Evolutionary conservation across 805 yeast genomes (phyloP).

Genomic region (Isabelozyma pseudorhagii): DNA sequence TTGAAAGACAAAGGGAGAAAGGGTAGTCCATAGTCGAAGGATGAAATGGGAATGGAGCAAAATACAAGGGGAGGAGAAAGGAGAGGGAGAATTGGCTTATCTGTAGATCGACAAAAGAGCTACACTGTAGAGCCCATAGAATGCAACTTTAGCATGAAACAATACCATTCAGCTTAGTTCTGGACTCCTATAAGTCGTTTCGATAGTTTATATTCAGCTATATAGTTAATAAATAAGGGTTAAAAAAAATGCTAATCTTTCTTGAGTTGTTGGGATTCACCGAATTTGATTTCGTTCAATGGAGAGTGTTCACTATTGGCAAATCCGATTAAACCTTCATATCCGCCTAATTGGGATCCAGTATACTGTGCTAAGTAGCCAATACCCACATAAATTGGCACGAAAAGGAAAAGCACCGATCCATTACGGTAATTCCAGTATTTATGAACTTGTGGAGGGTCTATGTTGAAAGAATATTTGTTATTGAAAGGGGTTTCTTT

Average conservation of each 20-base stretch:
- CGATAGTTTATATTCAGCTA: not conserved
- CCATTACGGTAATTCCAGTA: constrained; percentile 42
- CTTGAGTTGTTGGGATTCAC: constrained; percentile 28
- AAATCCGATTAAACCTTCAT: constrained; percentile 27
- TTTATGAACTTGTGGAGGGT: constrained; percentile 44
- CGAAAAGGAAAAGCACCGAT: constrained; percentile 32
- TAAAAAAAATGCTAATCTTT: not conserved
- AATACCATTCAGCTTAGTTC: too few species aligned
- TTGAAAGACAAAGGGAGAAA: not conserved
- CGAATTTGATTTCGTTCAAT: constrained; percentile 32
- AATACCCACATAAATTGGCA: constrained; percentile 33
- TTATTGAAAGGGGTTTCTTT: constrained; percentile 35
- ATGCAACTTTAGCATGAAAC: too few species aligned
- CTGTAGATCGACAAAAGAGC: too few species aligned
- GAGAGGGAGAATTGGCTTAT: too few species aligned
- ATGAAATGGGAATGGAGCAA: too few species aligned
- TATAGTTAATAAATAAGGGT: too few species aligned
- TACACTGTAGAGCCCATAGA: too few species aligned
- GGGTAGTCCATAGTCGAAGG: too few species aligned
- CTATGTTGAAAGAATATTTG: constrained; percentile 38
- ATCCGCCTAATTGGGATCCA: constrained; percentile 27
- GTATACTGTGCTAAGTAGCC: constrained; percentile 32
- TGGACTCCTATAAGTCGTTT: not conserved
- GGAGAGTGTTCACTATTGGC: constrained; percentile 39
- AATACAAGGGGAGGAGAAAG: too few species aligned